Percentiles rank a stretch among this genome's conserved stretches.
These are phyloP conservation scores for Exophiala dermatitidis DNA, from an alignment of 2,329 filamentous ascomycete genomes.

Conservation along the genomic window DNA sequence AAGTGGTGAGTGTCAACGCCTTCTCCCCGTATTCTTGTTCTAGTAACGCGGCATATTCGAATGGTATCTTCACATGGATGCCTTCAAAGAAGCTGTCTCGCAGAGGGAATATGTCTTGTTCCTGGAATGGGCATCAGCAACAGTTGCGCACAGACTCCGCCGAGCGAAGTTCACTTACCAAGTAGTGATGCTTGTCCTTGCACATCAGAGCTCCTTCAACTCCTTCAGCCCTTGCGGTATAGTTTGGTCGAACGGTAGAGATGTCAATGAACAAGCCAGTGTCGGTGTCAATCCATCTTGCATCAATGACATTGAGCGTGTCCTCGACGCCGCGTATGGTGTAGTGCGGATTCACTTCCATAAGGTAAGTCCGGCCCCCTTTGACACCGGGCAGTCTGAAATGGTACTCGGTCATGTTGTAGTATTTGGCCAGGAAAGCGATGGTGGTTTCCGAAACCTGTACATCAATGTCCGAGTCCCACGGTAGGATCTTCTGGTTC, in stretches of 20 bases:
- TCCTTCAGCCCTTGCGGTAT: slow-evolving; percentile 35
- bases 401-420: slow-evolving; percentile 56
- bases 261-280: slow-evolving; percentile 58
- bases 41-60: slow-evolving; percentile 49
- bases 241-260: slow-evolving; percentile 48
- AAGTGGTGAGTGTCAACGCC: slow-evolving; percentile 43
- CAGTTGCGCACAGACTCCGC: not conserved
- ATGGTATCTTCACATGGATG: slow-evolving; percentile 49
- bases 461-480: slow-evolving; percentile 56
- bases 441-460: slow-evolving; percentile 51
- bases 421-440: slow-evolving; percentile 50
- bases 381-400: slow-evolving; percentile 36
- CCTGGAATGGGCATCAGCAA: slow-evolving; percentile 25
- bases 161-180: slow-evolving; percentile 27
- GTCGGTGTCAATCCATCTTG: slow-evolving; percentile 53
- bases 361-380: slow-evolving; percentile 42
- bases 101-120: slow-evolving; percentile 51
- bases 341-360: slow-evolving; percentile 55
- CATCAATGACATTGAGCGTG: slow-evolving; percentile 51
- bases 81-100: slow-evolving; percentile 50
- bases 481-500: slow-evolving; percentile 55
- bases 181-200: slow-evolving; percentile 52
- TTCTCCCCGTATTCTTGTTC: slow-evolving; percentile 49
- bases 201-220: slow-evolving; percentile 43
- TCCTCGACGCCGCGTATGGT: slow-evolving; percentile 41